phyloP scores from a whole-genome alignment of 2,329 filamentous ascomycete genomes.

The Zelopaecilomyces penicillatus region DNA sequence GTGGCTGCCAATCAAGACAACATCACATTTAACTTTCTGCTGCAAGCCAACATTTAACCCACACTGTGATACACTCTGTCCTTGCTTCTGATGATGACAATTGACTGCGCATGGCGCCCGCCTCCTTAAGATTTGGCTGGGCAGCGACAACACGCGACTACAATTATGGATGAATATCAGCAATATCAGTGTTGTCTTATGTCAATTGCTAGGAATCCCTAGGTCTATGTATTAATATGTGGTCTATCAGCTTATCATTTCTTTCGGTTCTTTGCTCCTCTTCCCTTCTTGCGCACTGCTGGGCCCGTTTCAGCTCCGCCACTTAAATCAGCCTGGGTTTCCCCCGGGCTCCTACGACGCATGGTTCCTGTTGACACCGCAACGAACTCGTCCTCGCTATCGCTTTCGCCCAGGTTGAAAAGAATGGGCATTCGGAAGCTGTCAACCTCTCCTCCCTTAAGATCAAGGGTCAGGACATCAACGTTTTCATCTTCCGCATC shows the following conservation, averaged over 20 bases:
- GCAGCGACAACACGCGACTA: too few species aligned
- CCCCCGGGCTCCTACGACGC: slow-evolving; percentile 73
- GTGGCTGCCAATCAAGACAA: too few species aligned
- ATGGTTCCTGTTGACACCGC: slow-evolving; percentile 70
- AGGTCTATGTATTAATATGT: not conserved
- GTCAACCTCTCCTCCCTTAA: slow-evolving; percentile 50
- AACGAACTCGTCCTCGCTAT: slow-evolving; percentile 84
- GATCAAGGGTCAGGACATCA: slow-evolving; percentile 75
- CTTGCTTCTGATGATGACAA: too few species aligned
- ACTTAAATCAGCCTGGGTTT: slow-evolving; percentile 44
- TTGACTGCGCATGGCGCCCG: too few species aligned
- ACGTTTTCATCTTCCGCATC: slow-evolving; percentile 91
- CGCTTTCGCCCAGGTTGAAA: slow-evolving; percentile 86
- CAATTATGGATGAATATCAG: too few species aligned
- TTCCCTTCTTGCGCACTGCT: slow-evolving; percentile 32
- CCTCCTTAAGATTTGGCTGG: too few species aligned
- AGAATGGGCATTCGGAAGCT: slow-evolving; percentile 88
- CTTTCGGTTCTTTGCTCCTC: slow-evolving; percentile 33
- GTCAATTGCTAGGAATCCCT: not conserved
- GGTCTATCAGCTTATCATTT: not conserved
- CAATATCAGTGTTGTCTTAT: not conserved
- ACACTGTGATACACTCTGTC: too few species aligned
- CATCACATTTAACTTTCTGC: too few species aligned
- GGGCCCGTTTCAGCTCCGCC: slow-evolving; percentile 47
- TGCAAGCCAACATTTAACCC: too few species aligned